Evolutionary conservation across 257 asterid genomes (phyloP).

Genomic region (Fraxinus anomala): DNA sequence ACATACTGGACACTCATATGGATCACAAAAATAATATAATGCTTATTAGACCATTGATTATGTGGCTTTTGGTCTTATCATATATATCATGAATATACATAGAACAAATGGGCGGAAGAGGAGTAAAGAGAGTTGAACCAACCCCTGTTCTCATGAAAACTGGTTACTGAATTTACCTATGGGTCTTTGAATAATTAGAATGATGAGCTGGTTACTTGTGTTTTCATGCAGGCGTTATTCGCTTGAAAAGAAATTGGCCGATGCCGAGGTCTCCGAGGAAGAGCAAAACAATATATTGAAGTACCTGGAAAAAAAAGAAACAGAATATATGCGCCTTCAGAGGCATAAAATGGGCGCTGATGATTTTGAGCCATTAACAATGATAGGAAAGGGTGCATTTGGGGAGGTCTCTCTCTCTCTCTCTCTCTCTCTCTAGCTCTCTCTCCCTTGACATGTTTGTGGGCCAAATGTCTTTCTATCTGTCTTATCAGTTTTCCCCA

Average conservation of each 20-base stretch:
- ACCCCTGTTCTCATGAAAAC: neutral
- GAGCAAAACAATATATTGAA: slow-evolving; percentile 80
- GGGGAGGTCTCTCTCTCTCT: slow-evolving; percentile 68
- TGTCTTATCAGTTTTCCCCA: neutral
- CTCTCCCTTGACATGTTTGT: neutral
- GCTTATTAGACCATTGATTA: neutral
- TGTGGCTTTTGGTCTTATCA: neutral
- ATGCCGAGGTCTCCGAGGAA: slow-evolving; percentile 87
- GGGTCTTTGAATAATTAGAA: too few relatives aligned
- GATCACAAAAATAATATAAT: neutral
- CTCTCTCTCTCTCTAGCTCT: slow-evolving; percentile 27
- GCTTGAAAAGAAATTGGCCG: slow-evolving; percentile 88
- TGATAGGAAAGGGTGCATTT: slow-evolving; percentile 97
- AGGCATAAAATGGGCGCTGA: slow-evolving; percentile 99
- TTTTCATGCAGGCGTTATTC: slow-evolving; percentile 63
- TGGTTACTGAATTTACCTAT: too few relatives aligned
- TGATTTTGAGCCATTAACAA: slow-evolving; percentile 95
- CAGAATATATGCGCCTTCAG: slow-evolving; percentile 94
- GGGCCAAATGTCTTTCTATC: neutral
- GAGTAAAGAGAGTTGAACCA: neutral
- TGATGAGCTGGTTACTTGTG: slow-evolving; percentile 19
- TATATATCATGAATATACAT: neutral
- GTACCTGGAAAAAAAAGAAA: slow-evolving; percentile 87
- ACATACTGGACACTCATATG: neutral
- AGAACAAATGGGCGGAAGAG: neutral